Base-by-base conservation (phyloP, 345 rosid species). In the Laguncularia racemosa region DNA sequence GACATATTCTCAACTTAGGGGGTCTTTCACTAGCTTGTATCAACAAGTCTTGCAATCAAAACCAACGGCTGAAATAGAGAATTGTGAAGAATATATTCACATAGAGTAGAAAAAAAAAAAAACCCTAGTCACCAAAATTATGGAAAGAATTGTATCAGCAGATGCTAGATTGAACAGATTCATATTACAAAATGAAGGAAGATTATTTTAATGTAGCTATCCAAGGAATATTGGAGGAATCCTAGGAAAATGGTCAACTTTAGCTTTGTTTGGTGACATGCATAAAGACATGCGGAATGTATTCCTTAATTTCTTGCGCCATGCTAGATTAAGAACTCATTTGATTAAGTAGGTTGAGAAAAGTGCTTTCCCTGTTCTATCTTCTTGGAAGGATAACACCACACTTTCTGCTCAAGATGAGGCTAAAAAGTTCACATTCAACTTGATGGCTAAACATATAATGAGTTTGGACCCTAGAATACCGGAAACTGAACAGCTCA, bases 251-350 rank as follows among this genome's bases (percentile, higher is more conserved):
- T 92, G 99, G 97, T 92, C 99, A 56, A 92, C 86, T 97, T 62
- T 89, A 74, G 99, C 89, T 71, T 76, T 89, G 28, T 97, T 92
- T 33, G 99, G 99, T 8, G 99, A 92, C 79, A 86, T 92, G 97
- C 98, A 92, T 44, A 70, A 96, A 72, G 89, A 89, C 68, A 92
- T 92, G 99, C 79, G 99, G 65, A 76, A 60, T 51, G 89, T 92
- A 55, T 86, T 97, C 3, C 88, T 92, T 20, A 89, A 86, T 57
- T 92, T 92, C 63, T 50, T 92, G 17, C 84, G 91, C 67, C 84
- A 86, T 40, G 96, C 88, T 55, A 78, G 97, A 77, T 84, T 92
- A 46, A 79, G 81, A 58, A 83, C 85, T 8, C 86, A 78, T 68
- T 76, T 92, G 0, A 64, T 92, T 38, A 78, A 63, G 62, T 96